These are phyloP conservation scores for Globisporangium irregulare DNA, from an alignment of 352 stramenopile genomes.

Conservation along the genomic window DNA sequence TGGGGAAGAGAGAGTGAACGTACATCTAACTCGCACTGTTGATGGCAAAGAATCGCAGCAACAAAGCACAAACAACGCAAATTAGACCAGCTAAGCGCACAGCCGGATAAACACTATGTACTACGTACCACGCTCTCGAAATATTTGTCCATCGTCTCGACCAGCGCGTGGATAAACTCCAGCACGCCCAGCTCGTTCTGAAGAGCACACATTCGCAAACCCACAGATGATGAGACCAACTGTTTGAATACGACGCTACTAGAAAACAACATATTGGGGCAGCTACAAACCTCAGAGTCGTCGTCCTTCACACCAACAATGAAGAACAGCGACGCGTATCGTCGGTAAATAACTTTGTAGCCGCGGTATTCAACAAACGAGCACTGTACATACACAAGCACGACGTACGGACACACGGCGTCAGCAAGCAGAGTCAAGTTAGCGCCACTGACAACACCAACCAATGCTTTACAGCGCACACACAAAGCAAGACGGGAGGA, in stretches of 20 bases:
- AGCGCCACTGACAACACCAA: neutral
- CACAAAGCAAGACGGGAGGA: neutral
- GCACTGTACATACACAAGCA: slow-evolving; percentile 76
- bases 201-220: neutral
- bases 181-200: slow-evolving; percentile 99
- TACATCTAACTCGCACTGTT: slow-evolving; percentile 83
- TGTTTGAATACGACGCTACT: neutral
- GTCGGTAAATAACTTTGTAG: slow-evolving; percentile 98
- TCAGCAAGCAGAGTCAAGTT: neutral
- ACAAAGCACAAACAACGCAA: slow-evolving; percentile 1
- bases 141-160: slow-evolving; percentile 99
- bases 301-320: slow-evolving; percentile 98
- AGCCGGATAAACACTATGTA: neutral
- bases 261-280: neutral
- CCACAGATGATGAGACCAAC: neutral
- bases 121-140: slow-evolving; percentile 95
- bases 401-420: neutral
- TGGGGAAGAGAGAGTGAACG: slow-evolving; percentile 16
- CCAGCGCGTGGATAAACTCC: slow-evolving; percentile 99
- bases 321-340: slow-evolving; percentile 99
- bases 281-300: slow-evolving; percentile 73
- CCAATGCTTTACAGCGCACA: neutral
- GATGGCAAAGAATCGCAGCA: neutral
- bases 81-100: neutral
- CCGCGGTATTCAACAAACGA: slow-evolving; percentile 99